Evolutionary conservation across 129 eudicot species (phyloP).

Genomic region (Flaveria sonorensis): DNA sequence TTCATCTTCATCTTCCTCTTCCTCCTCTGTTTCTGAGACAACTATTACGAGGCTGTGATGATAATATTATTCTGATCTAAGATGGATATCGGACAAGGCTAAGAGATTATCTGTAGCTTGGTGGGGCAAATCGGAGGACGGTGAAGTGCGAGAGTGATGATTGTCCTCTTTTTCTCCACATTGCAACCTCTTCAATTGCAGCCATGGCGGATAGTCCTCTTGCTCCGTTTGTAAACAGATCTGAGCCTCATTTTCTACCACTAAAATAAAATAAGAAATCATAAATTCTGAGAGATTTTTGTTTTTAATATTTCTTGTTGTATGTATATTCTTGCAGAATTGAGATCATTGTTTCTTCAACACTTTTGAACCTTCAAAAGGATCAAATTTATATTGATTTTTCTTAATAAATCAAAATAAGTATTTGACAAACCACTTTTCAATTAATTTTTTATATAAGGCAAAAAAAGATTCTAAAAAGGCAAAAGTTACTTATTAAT

Average conservation of each 20-base stretch:
- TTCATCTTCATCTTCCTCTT: neutral
- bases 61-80: slow-evolving; percentile 13
- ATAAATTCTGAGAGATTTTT: neutral
- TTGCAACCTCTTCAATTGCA: slow-evolving; percentile 45
- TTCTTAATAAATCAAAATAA: no score
- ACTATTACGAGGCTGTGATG: slow-evolving; percentile 39
- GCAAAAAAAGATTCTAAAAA: no score
- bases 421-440: no score
- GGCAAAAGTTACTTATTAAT: no score
- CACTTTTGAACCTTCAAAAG: no score
- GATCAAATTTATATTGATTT: no score
- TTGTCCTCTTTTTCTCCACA: neutral
- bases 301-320: no score
- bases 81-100: neutral
- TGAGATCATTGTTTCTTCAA: no score
- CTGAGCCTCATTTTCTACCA: slow-evolving; percentile 42
- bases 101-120: slow-evolving; percentile 46
- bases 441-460: no score
- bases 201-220: slow-evolving; percentile 43
- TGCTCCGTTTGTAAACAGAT: slow-evolving; percentile 30
- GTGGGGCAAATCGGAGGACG: slow-evolving; percentile 38
- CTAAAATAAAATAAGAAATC: neutral
- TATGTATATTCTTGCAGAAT: no score
- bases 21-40: neutral
- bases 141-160: slow-evolving; percentile 14